These are phyloP conservation scores for Citeromyces hawaiiensis DNA, from an alignment of 1,139 yeast genomes.

Conservation along the genomic window DNA sequence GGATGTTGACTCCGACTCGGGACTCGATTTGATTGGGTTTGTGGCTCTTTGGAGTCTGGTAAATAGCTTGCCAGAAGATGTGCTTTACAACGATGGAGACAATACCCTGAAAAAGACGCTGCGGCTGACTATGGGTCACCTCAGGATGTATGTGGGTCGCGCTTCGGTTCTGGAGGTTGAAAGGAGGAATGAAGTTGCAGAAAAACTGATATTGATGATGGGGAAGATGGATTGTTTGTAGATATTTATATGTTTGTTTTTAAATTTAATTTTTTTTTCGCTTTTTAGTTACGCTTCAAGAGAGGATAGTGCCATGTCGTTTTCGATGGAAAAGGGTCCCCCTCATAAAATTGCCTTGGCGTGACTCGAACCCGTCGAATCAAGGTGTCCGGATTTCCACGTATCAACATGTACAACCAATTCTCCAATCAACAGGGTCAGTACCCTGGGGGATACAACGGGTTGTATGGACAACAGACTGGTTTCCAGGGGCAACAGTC, in stretches of 20 bases:
- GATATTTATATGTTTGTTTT: constrained; percentile 1
- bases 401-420: background rate
- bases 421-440: constrained; percentile 1
- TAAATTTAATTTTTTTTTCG: background rate
- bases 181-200: constrained; percentile 12
- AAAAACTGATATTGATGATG: constrained; percentile 6
- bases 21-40: constrained; percentile 7
- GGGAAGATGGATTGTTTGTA: constrained; percentile 5
- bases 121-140: constrained; percentile 9
- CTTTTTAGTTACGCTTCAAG: background rate
- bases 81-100: constrained; percentile 8
- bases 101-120: constrained; percentile 7
- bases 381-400: background rate
- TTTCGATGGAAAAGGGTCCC: no score
- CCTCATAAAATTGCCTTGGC: no score
- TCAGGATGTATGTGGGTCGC: constrained; percentile 11
- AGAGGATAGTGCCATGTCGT: no score
- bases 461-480: no score
- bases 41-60: constrained; percentile 13
- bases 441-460: background rate
- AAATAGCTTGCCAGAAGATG: constrained; percentile 4
- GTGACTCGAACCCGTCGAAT: background rate
- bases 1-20: background rate
- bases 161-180: background rate
- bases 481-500: no score